Evolutionary conservation across 352 stramenopile genomes (phyloP).

Genomic region (Phytophthora cactorum): DNA sequence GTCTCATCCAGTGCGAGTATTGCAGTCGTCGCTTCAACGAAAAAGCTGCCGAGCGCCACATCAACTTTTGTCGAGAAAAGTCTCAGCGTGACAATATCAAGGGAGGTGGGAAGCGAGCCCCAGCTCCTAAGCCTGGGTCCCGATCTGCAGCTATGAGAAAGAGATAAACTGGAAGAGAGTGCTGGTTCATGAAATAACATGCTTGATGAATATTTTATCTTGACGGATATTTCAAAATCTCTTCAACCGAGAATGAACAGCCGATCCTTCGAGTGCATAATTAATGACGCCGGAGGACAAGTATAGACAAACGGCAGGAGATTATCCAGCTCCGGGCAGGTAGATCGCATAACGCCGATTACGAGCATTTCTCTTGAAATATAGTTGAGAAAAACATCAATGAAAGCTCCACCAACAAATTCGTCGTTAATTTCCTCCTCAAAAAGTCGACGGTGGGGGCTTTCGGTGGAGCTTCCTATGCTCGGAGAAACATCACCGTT

Average conservation of each 20-base stretch:
- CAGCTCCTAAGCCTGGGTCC: constrained; percentile 42
- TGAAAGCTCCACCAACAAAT: constrained; percentile 50
- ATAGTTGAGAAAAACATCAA: constrained; percentile 54
- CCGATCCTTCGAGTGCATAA: constrained; percentile 56
- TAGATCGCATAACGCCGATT: constrained; percentile 55
- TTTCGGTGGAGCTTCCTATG: background rate
- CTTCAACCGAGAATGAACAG: constrained; percentile 61
- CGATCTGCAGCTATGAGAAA: constrained; percentile 46
- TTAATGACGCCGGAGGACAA: constrained; percentile 49
- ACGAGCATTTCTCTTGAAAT: constrained; percentile 50
- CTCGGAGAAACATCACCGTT: background rate
- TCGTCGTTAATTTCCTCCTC: constrained; percentile 45
- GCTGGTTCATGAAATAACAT: background rate
- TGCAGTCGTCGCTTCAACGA: constrained; percentile 93
- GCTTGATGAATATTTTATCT: background rate
- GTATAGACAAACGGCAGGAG: constrained; percentile 71
- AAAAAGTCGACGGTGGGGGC: constrained; percentile 31
- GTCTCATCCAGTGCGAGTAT: constrained; percentile 91
- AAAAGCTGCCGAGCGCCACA: constrained; percentile 91
- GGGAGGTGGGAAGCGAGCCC: constrained; percentile 45
- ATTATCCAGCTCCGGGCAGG: constrained; percentile 53
- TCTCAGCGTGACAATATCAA: constrained; percentile 60
- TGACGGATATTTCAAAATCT: constrained; percentile 1
- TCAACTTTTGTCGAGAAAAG: constrained; percentile 92
- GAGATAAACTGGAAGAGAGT: constrained; percentile 36